These are phyloP conservation scores for Coemansia sp. DNA, from an alignment of 371 early-diverging fungal species.

Conservation along the genomic window DNA sequence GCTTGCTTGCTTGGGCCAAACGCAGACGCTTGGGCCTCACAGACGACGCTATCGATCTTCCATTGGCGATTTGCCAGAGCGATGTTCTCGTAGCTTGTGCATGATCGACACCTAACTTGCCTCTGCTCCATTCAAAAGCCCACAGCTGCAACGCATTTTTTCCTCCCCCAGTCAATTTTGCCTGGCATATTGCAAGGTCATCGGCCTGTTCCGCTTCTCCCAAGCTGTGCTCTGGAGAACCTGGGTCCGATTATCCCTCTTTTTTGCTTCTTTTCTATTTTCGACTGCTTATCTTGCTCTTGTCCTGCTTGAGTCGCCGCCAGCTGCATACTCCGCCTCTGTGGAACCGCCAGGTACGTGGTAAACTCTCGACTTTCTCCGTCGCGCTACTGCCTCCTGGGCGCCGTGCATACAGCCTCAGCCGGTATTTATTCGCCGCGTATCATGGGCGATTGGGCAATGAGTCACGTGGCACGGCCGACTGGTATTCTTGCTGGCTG, in stretches of 20 bases:
- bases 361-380: not conserved
- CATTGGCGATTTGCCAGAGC: constrained; percentile 15
- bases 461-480: not conserved
- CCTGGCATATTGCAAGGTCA: not conserved
- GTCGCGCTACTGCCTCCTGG: not conserved
- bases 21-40: not conserved
- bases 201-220: not conserved
- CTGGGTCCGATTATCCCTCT: not conserved
- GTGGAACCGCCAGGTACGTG: not conserved
- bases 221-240: not conserved
- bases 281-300: not conserved
- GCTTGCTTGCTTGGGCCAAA: not conserved
- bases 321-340: not conserved
- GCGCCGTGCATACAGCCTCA: constrained; percentile 6
- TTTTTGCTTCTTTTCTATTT: not conserved
- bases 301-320: not conserved
- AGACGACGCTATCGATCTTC: constrained; percentile 9
- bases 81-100: constrained; percentile 12
- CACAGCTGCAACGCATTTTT: not conserved
- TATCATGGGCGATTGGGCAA: constrained; percentile 4
- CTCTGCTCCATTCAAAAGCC: constrained; percentile 7
- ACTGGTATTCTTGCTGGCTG: not conserved
- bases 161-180: not conserved
- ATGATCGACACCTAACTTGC: constrained; percentile 17
- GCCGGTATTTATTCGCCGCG: not conserved